Base-by-base conservation (phyloP, 305 asterid species). In the Fraxinus baroniana region DNA sequence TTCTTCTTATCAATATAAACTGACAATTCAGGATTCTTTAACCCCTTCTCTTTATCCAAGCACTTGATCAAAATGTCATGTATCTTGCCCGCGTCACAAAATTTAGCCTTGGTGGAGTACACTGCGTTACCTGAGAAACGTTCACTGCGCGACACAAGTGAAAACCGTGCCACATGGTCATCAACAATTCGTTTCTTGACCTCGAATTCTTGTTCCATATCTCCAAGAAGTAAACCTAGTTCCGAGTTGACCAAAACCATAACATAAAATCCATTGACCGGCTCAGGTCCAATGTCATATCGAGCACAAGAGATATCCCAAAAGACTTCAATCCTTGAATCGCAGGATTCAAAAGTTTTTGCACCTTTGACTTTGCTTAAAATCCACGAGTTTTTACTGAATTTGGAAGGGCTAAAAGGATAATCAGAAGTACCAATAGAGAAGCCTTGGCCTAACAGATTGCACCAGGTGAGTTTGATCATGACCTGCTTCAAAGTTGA, bases 281-380 rank as follows among this genome's bases (percentile, higher is more conserved):
- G 98, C 80, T 94, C 98, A 0, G 98, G 97, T 9, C 98, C 95
- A 1, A 84, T 9, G 0, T 72, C 89, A 32, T 88, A 95, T 33
- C 64, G 73, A 0, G 97, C 96, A 1, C 80, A 78, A 2, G 88
- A 87, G 3, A 94, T 88, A 90, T 94, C 99, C 99, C 99, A 95
- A 2, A 84, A 44, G 7, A 93, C 87, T 44, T 91, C 93, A 8
- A 90, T 33, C 36, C 28, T 86, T 79, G 83, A 83, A 44, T 83
- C 37, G 64, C 81, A 79, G 3, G 84, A 90, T 9, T 90, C 90
- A 81, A 87, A 84, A 6, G 41, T 2, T 82, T 85, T 88, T 0
- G 84, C 44, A 10, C 98, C 97, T 70, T 85, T 81, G 22, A 79
- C 81, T 74, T 85, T 85, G 64, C 79, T 79, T 20, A 83, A 49